Evolutionary conservation across 306 rosid genomes (phyloP), one percentile per base, ranked within the genome.

Genomic region (Sphenostylis stenocarpa): DNA sequence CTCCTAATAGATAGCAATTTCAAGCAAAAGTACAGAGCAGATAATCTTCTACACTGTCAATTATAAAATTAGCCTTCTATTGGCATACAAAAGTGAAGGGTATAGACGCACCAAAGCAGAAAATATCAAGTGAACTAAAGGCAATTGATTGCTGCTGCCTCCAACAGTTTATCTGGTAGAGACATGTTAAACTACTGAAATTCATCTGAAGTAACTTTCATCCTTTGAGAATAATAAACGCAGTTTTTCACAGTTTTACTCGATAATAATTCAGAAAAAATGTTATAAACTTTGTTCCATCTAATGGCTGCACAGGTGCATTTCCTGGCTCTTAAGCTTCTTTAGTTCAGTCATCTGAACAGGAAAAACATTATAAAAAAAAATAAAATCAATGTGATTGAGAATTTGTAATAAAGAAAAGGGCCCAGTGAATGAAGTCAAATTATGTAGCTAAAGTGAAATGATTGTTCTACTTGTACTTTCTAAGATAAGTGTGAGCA

Each of bases 181-280:
- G 43, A 70, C 74, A 41, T 20, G 41, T 12, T 72, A 41, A 52
- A 71, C 39, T 48, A 79, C 3, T 52, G 41, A 49, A 17, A 55
- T 31, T 73, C 28, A 34, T 44, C 45, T 31, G 16, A 1, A 31
- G 52, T 29, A 65, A 73, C 55, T 53, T 72, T 16, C 79, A 73
- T 65, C 62, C 44, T 64, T 19, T 41, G 11, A 21, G 76, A 45
- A 73, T 28, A 52, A 55, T 45, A 71, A 70, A 21, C 26, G 43
- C 39, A 61, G 47, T 14, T 78, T 68, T 57, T 68, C n/a, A 31
- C 51, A 47, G 58, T 79, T 57, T 69, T 20, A 13, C 38, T 17
- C 28, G 69, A 77, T 31, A 45, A 60, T 9, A 3, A 45, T 58
- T 57, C 65, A 78, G 55, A 56, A 61, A 58, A 78, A 63, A 63